phyloP scores from a whole-genome alignment of 2,329 filamentous ascomycete genomes.

The Nannizziopsis barbatae region DNA sequence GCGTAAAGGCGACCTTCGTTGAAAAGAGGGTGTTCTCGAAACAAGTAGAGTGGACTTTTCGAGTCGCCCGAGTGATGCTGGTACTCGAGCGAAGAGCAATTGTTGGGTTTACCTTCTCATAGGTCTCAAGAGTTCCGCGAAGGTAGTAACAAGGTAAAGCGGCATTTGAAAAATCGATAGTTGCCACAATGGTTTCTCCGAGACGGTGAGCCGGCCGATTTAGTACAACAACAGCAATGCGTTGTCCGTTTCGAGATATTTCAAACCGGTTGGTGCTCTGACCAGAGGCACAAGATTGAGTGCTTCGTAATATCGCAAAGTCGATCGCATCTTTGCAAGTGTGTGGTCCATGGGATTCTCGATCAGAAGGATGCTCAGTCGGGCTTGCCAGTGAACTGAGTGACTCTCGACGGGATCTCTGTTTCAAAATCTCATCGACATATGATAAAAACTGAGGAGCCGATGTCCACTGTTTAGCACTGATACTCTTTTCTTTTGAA shows the following conservation, averaged over 20 bases:
- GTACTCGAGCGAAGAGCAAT: conserved; percentile 75
- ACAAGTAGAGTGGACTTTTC: conserved; percentile 64
- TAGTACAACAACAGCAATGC: conserved; percentile 82
- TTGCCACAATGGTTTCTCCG: conserved; percentile 74
- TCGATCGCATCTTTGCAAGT: conserved; percentile 79
- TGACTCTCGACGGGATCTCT: conserved; percentile 42
- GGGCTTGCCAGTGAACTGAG: conserved; percentile 59
- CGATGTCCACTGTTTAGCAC: conserved; percentile 36
- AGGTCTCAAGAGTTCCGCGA: conserved; percentile 72
- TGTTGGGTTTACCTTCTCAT: conserved; percentile 67
- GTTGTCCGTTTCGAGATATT: conserved; percentile 80
- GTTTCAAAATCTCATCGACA: conserved; percentile 61
- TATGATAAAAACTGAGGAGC: conserved; percentile 62
- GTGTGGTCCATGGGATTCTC: conserved; percentile 29
- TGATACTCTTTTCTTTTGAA: conserved; percentile 32
- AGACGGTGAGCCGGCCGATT: conserved; percentile 79
- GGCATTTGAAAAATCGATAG: conserved; percentile 68
- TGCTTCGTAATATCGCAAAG: conserved; percentile 75
- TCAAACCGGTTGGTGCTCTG: conserved; percentile 89
- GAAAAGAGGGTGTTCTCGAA: conserved; percentile 78
- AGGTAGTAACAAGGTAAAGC: conserved; percentile 77
- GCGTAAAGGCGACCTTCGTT: conserved; percentile 64
- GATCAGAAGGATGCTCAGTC: conserved; percentile 48
- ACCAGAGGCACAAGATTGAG: conserved; percentile 53
- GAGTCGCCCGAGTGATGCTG: conserved; percentile 76